These are phyloP conservation scores for Diaporthe longicolla DNA, from an alignment of 2,329 filamentous ascomycete genomes.

Conservation along the genomic window DNA sequence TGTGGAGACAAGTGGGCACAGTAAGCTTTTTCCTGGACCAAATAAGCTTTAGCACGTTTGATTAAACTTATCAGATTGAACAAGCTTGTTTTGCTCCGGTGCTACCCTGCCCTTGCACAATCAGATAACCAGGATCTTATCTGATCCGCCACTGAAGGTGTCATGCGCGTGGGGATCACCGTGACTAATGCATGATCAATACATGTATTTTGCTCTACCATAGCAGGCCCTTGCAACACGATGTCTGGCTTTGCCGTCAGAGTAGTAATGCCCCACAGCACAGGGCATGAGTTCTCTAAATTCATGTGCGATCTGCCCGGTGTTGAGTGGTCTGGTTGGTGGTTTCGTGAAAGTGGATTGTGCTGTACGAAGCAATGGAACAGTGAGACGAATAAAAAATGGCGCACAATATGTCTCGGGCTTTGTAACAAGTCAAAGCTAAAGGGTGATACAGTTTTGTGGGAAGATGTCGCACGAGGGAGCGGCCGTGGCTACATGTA, in stretches of 20 bases:
- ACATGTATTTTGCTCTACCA: background rate
- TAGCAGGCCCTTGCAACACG: background rate
- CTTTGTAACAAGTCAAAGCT: background rate
- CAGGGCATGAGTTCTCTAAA: background rate
- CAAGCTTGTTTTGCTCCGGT: background rate
- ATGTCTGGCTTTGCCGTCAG: background rate
- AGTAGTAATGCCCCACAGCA: no score
- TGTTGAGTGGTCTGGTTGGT: no score
- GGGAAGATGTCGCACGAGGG: background rate
- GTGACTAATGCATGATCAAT: slow-evolving; percentile 1
- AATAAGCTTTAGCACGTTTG: slow-evolving; percentile 13
- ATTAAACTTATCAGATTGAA: slow-evolving; percentile 33
- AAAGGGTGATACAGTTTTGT: background rate
- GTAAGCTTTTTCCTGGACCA: slow-evolving; percentile 2
- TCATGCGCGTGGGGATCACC: background rate
- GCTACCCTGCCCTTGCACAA: background rate
- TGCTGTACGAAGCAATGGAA: no score
- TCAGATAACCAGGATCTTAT: slow-evolving; percentile 27
- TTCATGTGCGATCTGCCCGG: no score
- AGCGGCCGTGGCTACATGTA: background rate
- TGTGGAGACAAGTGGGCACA: slow-evolving; percentile 3
- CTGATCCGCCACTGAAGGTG: slow-evolving; percentile 1
- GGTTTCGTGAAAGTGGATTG: no score
- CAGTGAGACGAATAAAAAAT: background rate
- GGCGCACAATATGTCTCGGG: background rate